Percentiles rank a stretch among this genome's conserved stretches.
Conservation (phyloP, 2,329 filamentous ascomycete genomes). For the Aspergillus ruber region DNA sequence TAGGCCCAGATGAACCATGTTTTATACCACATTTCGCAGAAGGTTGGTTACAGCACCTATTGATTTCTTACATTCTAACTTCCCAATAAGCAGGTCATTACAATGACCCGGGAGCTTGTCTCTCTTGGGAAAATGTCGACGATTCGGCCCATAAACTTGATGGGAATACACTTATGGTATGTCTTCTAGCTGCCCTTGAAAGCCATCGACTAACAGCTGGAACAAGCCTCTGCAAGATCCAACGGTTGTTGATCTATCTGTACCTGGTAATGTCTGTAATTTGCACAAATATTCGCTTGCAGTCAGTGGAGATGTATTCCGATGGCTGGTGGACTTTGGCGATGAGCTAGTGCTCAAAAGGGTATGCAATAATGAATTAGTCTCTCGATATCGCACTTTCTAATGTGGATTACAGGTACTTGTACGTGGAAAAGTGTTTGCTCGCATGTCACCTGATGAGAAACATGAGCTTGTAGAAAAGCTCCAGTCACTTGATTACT, state of each 20-base stretch:
- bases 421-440: constrained; percentile 85
- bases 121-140: constrained; percentile 94
- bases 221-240: constrained; percentile 63
- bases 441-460: constrained; percentile 97
- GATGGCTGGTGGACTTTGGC: constrained; percentile 92
- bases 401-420: constrained; percentile 59
- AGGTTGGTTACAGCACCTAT: constrained; percentile 41
- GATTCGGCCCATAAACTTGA: constrained; percentile 73
- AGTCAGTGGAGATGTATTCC: constrained; percentile 87
- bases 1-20: constrained; percentile 75
- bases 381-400: neutral
- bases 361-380: too few species aligned
- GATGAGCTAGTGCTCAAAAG: constrained; percentile 66
- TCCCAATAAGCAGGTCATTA: constrained; percentile 51
- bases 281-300: constrained; percentile 82
- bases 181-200: constrained; percentile 8
- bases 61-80: neutral
- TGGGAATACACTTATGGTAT: constrained; percentile 64
- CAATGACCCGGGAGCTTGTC: constrained; percentile 63
- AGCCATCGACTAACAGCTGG: constrained; percentile 8
- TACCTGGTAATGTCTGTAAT: constrained; percentile 78
- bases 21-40: constrained; percentile 85
- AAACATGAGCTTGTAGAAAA: constrained; percentile 98
- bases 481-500: constrained; percentile 91
- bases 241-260: constrained; percentile 67